Evolutionary conservation across 108 stramenopile genomes (phyloP), one percentile per base, ranked within the genome.

Genomic region (Pelagomonas calceolata): DNA sequence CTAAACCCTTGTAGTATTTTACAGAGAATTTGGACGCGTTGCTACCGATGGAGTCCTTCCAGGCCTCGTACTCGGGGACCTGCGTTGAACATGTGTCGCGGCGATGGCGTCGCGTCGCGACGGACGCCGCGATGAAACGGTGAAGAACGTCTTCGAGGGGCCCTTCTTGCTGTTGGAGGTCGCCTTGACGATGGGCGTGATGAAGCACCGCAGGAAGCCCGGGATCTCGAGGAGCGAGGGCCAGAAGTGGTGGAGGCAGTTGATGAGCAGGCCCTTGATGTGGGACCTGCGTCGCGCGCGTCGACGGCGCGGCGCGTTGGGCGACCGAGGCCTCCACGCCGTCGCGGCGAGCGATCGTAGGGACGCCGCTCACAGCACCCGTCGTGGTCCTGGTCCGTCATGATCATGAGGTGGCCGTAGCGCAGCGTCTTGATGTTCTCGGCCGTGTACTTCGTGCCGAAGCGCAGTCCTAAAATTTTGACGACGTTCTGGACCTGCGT

Each of bases 301-400:
- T n/a, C n/a, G n/a, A n/a, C n/a, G n/a, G n/a, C n/a, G n/a, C n/a
- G n/a, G n/a, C n/a, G n/a, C n/a, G n/a, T n/a, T n/a, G n/a, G n/a
- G n/a, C n/a, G n/a, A n/a, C n/a, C n/a, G n/a, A n/a, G n/a, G n/a
- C n/a, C n/a, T n/a, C n/a, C n/a, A n/a, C n/a, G n/a, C n/a, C n/a
- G n/a, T n/a, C n/a, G n/a, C n/a, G n/a, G n/a, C n/a, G n/a, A n/a
- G n/a, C n/a, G n/a, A n/a, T n/a, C n/a, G n/a, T n/a, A n/a, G n/a
- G n/a, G n/a, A n/a, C n/a, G n/a, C n/a, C n/a, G n/a, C n/a, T n/a
- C n/a, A n/a, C n/a, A n/a, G n/a, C n/a, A n/a, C n/a, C 99, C 99
- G 74, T 99, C 99, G 75, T 95, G 93, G 82, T 99, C 99, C 84
- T 99, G 99, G 88, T 99, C 99, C 3, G 97, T 93, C 99, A 99